phyloP scores from a whole-genome alignment of 192 early-diverging fungal genomes.

The Thoreauomyces humboldtii region DNA sequence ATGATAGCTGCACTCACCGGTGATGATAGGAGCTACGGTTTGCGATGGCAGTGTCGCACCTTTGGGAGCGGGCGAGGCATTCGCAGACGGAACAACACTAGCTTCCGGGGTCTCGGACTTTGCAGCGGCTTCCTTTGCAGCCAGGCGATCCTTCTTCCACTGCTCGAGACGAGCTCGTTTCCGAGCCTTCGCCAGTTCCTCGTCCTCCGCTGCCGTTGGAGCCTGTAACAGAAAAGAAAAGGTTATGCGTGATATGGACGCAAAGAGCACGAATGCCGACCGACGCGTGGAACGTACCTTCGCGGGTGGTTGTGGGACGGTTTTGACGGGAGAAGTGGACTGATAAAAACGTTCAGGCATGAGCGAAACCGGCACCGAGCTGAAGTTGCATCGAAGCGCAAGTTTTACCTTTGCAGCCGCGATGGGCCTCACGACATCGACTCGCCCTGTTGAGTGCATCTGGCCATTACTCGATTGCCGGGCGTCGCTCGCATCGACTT shows the following conservation, averaged over 20 bases:
- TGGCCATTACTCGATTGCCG: constrained; percentile 19
- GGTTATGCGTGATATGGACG: constrained; percentile 17
- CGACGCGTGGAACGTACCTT: constrained; percentile 2
- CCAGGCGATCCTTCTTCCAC: constrained; percentile 71
- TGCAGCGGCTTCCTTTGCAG: constrained; percentile 41
- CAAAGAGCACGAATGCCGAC: neutral
- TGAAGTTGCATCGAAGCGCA: too few species aligned
- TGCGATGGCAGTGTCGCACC: too few species aligned
- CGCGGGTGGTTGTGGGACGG: neutral
- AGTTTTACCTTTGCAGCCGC: constrained; percentile 5
- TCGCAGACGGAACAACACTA: too few species aligned
- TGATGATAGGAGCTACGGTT: too few species aligned
- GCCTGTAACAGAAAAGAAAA: constrained; percentile 19
- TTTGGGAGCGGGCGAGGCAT: too few species aligned
- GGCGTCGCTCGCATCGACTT: neutral
- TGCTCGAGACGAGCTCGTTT: constrained; percentile 78
- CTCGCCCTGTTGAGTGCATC: constrained; percentile 21
- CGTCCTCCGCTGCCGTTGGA: constrained; percentile 31
- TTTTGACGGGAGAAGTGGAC: too few species aligned
- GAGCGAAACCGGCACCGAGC: too few species aligned
- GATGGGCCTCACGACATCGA: neutral
- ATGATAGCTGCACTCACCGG: too few species aligned
- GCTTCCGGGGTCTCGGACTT: too few species aligned
- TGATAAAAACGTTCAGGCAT: too few species aligned
- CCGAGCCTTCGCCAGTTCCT: constrained; percentile 69